Evolutionary conservation across 495 filamentous ascomycete species (phyloP).

Genomic region (Lophiostoma macrostomum): DNA sequence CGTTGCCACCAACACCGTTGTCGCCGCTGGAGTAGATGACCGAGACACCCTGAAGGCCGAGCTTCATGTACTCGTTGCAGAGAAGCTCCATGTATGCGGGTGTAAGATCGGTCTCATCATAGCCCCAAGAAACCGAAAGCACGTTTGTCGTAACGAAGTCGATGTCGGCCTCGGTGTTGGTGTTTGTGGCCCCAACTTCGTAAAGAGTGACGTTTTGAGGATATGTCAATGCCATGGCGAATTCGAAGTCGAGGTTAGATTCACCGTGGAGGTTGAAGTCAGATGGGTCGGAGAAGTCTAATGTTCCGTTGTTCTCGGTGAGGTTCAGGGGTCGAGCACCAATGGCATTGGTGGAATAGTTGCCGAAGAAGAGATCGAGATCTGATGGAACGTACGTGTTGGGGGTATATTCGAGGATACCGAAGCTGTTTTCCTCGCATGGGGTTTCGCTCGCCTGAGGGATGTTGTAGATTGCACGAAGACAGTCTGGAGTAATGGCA

Average conservation of each 20-base stretch:
- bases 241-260: conserved; percentile 32
- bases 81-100: conserved; percentile 32
- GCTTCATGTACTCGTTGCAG: conserved; percentile 41
- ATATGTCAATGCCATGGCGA: conserved; percentile 33
- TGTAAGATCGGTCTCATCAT: conserved; percentile 40
- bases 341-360: conserved; percentile 45
- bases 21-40: conserved; percentile 41
- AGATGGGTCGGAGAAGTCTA: conserved; percentile 35
- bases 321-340: conserved; percentile 45
- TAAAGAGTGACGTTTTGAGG: conserved; percentile 56
- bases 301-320: conserved; percentile 42
- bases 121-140: conserved; percentile 42
- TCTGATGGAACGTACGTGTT: conserved; percentile 52
- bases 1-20: conserved; percentile 35
- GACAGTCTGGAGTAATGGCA: conserved; percentile 53
- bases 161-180: conserved; percentile 37
- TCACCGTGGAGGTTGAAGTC: conserved; percentile 37
- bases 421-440: conserved; percentile 48
- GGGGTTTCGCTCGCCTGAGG: conserved; percentile 37
- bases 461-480: conserved; percentile 54
- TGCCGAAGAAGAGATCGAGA: conserved; percentile 58
- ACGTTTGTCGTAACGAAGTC: conserved; percentile 37
- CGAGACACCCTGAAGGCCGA: conserved; percentile 39
- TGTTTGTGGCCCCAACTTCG: conserved; percentile 53
- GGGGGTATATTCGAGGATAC: conserved; percentile 52